Base-by-base conservation (phyloP, 2,329 filamentous ascomycete genomes). In the Penicillium concentricum region DNA sequence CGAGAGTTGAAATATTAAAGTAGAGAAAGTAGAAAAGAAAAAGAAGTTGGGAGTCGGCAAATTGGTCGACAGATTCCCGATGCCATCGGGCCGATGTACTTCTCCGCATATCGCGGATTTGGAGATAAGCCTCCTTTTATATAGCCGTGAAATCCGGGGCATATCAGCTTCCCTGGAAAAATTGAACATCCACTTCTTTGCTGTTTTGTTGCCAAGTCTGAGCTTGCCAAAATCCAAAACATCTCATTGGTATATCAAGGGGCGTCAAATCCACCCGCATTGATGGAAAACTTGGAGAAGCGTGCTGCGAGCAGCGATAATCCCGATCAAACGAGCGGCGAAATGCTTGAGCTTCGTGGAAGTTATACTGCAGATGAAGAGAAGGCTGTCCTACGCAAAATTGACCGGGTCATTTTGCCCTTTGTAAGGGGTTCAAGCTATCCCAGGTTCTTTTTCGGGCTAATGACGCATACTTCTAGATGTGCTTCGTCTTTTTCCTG, bases 401-500 rank as follows among this genome's bases (percentile, higher is more conserved):
- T 63, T 50, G 61, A 63, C 18, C 49, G 59, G 57, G 61, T 64
- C 8, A 60, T 64, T 30, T 24, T 63, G 18, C 62, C 62, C 39
- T 63, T 64, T 44, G 61, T 64, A 41, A 59, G 60, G n/a, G 1
- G 12, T 42, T 24, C 10, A 39, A 26, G 8, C 7, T 42, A 13
- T 18, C 10, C 2, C 5, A 1, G 4, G 1, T 22, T n/a, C 10
- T 22, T 41, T 35, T 26, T 10, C 6, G 16, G 16, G 48, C 54
- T 56, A 52, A 47, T n/a, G 8, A 30, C 9, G 26, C 16, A n/a
- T 22, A 18, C 13, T 13, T 18, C 5, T n/a, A 74, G 69, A 74
- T 79, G 70, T 78, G 77, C 59, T 68, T 72, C 34, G 69, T 77
- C 26, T 79, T 78, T 55, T 74, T 79, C 43, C 65, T 78, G 5